phyloP scores from a whole-genome alignment of 805 yeast species.

The Metschnikowia lochheadii region DNA sequence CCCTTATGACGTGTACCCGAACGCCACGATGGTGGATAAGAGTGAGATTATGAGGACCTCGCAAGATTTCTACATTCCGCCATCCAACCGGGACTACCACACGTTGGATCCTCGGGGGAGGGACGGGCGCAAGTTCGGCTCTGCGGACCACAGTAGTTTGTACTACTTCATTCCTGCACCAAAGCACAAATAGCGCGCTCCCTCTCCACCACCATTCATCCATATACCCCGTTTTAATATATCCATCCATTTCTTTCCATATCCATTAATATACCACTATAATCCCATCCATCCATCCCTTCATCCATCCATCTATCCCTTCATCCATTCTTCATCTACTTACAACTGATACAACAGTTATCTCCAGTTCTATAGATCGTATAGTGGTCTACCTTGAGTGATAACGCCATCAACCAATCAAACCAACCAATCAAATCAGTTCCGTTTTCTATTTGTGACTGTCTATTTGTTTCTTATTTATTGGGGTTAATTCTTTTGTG shows the following conservation, averaged over 20 bases:
- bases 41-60: constrained; percentile 8
- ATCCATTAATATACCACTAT: too few relatives aligned
- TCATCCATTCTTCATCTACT: too few relatives aligned
- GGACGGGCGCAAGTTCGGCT: constrained; percentile 6
- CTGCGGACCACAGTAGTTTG: constrained; percentile 11
- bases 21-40: constrained; percentile 8
- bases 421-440: too few relatives aligned
- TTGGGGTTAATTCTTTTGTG: too few relatives aligned
- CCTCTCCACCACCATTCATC: background rate
- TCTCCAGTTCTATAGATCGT: too few relatives aligned
- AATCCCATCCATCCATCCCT: too few relatives aligned
- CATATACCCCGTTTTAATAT: background rate
- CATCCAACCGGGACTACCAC: constrained; percentile 7
- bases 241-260: background rate
- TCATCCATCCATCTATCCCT: too few relatives aligned
- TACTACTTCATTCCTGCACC: constrained; percentile 14
- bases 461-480: too few relatives aligned
- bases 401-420: too few relatives aligned
- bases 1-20: constrained; percentile 27
- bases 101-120: constrained; percentile 6
- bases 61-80: constrained; percentile 10
- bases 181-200: constrained; percentile 3
- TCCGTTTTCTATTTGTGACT: too few relatives aligned
- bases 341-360: too few relatives aligned
- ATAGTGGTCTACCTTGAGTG: too few relatives aligned